Conservation (phyloP, 2,329 filamentous ascomycete species). For the Aspergillus bombycis region DNA sequence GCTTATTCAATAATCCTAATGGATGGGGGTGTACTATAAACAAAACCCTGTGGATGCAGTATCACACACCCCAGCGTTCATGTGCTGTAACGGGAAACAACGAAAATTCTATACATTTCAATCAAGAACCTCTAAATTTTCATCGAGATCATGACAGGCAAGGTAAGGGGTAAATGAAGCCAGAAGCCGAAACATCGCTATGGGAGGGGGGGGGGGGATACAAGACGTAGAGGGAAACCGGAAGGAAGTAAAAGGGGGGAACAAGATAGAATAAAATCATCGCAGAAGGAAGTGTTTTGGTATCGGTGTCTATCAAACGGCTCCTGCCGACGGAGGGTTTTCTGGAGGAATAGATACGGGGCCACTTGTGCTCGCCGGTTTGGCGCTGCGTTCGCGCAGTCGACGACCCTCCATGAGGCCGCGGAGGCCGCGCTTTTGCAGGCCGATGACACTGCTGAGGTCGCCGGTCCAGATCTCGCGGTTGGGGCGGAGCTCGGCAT, state of each 20-base stretch:
- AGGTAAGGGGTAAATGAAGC: neutral
- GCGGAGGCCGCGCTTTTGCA: conserved; percentile 90
- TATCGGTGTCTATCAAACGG: neutral
- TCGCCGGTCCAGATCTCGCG: conserved; percentile 73
- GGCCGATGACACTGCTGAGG: conserved; percentile 84
- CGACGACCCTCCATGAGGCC: conserved; percentile 93
- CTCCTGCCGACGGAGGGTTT: neutral
- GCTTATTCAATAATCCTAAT: neutral
- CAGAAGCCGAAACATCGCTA: neutral
- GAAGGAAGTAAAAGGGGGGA: neutral
- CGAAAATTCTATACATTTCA: neutral
- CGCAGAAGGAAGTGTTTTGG: neutral
- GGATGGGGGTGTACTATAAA: neutral
- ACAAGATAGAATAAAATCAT: neutral
- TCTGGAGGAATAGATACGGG: conserved; percentile 5
- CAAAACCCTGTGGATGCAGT: neutral
- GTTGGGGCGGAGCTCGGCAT: conserved; percentile 36
- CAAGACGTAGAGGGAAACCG: neutral
- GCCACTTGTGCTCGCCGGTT: conserved; percentile 28
- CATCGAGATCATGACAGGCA: neutral
- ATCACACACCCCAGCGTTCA: neutral
- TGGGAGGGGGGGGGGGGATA: neutral
- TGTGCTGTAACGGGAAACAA: neutral
- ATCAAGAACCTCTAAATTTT: neutral
- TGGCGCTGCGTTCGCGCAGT: conserved; percentile 70